Conservation (phyloP, 192 early-diverging fungal genomes). For the Lunasporangiospora selenospora region DNA sequence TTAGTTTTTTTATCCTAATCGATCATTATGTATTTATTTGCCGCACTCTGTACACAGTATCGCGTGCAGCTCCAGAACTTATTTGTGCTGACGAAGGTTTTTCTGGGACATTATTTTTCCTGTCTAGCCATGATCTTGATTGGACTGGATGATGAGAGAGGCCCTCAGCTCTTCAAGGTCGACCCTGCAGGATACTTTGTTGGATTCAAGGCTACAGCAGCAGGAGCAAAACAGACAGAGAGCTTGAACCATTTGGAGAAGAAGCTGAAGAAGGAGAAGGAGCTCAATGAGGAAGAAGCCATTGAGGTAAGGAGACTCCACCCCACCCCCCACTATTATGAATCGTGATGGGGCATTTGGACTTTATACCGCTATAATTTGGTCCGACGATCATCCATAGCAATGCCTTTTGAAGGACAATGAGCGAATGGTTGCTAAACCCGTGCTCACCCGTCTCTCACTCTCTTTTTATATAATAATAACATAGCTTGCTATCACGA, state of each 20-base stretch:
- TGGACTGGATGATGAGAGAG: constrained; percentile 94
- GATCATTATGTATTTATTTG: constrained; percentile 13
- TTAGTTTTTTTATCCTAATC: neutral
- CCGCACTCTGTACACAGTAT: too few relatives aligned
- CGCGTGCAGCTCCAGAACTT: too few relatives aligned
- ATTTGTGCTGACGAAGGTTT: too few relatives aligned
- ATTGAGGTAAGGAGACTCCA: constrained; percentile 95
- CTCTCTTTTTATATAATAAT: neutral
- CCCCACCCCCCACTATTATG: too few relatives aligned
- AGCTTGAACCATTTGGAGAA: constrained; percentile 97
- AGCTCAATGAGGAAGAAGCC: constrained; percentile 83
- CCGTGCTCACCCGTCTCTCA: too few relatives aligned
- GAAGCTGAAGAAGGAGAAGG: constrained; percentile 93
- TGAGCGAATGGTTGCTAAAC: too few relatives aligned
- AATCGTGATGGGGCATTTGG: too few relatives aligned
- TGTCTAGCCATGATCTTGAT: constrained; percentile 93
- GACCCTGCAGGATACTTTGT: constrained; percentile 99
- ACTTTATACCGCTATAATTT: too few relatives aligned
- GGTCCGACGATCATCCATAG: too few relatives aligned
- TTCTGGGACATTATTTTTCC: too few relatives aligned
- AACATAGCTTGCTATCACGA: constrained; percentile 93
- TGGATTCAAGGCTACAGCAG: constrained; percentile 95
- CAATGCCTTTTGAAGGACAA: too few relatives aligned
- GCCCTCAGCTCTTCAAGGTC: constrained; percentile 97
- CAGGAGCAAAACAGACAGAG: constrained; percentile 96